Base-by-base conservation (phyloP, 1,284 basidiomycete genomes). In the Peniophora sp. region DNA sequence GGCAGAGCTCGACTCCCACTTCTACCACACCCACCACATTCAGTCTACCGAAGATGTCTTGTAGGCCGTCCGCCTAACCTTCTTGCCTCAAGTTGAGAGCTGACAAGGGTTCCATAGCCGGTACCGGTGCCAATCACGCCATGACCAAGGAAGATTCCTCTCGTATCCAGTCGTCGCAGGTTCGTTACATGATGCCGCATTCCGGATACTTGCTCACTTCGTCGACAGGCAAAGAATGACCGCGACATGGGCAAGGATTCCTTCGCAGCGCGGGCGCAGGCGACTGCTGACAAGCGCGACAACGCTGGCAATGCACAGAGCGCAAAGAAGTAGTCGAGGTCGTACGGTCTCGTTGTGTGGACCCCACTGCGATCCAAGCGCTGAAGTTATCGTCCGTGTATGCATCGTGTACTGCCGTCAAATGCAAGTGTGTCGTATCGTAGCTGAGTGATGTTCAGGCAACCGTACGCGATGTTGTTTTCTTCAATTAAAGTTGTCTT, bases 151-250 rank as follows among this genome's bases (percentile, higher is more conserved):
- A 59, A 23, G 64, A 62, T 48, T 58, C 64, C 12, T 49, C 64
- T n/a, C 63, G 65, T 46, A 62, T 65, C 51, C 63, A 63, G 59
- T 61, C 65, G 14, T 54, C 62, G 34, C 64, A 65, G 61, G 65
- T 67, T 41, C 46, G 35, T 45, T 35, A 24, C 34, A 19, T 48
- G 32, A 19, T 25, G 47, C 14, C 23, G 17, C 12, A 19, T n/a
- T 17, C 22, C 12, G 16, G 10, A 24, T 22, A 27, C 19, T 23
- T 48, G 34, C 16, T 46, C 19, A 27, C 34, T 20, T 10, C 1
- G n/a, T 2, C 48, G 38, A 35, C 50, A 67, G 65, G 61, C 63
- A 44, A 67, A 66, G 57, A 52, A 53, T 32, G 65, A 63, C 23
- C 59, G 56, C 49, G 64, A 66, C 52, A 56, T 59, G 50, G 52